These are phyloP conservation scores for Tillandsia fasciculata DNA, from an alignment of 176 grass and related monocot genomes.

Conservation along the genomic window DNA sequence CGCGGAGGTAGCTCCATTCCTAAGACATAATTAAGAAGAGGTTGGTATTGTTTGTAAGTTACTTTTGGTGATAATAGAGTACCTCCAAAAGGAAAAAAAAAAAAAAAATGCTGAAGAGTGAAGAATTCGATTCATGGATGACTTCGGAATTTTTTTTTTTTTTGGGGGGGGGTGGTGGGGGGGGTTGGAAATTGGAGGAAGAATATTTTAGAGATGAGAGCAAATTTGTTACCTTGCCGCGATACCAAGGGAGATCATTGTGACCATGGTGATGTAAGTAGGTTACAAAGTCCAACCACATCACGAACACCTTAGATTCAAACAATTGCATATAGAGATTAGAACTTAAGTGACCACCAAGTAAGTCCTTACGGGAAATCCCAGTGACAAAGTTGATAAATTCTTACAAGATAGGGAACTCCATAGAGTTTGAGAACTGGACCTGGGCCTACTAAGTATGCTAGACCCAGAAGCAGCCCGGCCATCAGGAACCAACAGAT, in stretches of 20 bases:
- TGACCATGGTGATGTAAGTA: conserved; percentile 90
- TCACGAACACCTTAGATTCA: conserved; percentile 62
- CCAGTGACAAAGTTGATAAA: background rate
- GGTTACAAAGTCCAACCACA: conserved; percentile 82
- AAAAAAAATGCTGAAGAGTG: too few relatives aligned
- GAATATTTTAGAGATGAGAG: background rate
- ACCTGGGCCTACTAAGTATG: conserved; percentile 20
- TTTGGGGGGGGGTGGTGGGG: too few relatives aligned
- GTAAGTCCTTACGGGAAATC: background rate
- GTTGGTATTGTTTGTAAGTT: background rate
- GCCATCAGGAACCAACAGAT: conserved; percentile 60
- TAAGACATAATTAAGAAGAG: conserved; percentile 10
- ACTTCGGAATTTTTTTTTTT: background rate
- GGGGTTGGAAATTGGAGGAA: background rate
- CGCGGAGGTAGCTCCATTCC: conserved; percentile 95
- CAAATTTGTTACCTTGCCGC: conserved; percentile 38
- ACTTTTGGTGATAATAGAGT: too few relatives aligned
- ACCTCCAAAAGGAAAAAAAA: too few relatives aligned
- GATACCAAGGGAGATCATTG: conserved; percentile 73
- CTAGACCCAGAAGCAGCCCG: conserved; percentile 35
- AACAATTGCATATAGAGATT: background rate
- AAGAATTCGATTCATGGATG: too few relatives aligned
- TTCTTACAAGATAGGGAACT: conserved; percentile 52
- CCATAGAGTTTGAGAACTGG: conserved; percentile 63
- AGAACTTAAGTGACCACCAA: background rate